phyloP scores from a whole-genome alignment of 140 eudicot genomes.

The Oenanthe javanica region DNA sequence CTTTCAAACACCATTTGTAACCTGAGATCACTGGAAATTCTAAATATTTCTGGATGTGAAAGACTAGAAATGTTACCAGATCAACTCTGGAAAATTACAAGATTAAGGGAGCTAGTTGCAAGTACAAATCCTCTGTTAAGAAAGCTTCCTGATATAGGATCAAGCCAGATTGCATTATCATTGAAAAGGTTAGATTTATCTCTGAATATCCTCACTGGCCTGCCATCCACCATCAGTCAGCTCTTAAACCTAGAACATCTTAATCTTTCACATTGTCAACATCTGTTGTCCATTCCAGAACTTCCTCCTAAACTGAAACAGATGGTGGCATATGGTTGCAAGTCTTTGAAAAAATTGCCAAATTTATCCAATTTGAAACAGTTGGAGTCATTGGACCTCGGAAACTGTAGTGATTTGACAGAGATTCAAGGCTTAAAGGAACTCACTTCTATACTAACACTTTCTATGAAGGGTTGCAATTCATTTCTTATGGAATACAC shows the following conservation, averaged over 20 bases:
- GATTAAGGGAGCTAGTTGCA: neutral
- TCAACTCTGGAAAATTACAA: neutral
- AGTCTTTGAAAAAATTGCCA: neutral
- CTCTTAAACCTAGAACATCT: neutral
- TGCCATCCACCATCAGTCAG: neutral
- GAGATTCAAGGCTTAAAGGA: neutral
- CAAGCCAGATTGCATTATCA: neutral
- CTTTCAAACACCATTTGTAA: neutral
- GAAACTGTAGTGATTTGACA: neutral
- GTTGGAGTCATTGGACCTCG: neutral
- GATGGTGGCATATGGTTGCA: neutral
- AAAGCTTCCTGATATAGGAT: neutral
- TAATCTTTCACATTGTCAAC: neutral
- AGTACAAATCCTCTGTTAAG: neutral
- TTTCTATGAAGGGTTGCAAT: neutral
- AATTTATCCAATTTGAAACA: neutral
- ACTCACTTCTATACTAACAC: neutral
- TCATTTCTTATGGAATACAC: neutral
- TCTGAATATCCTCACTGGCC: neutral
- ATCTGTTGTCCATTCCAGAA: neutral
- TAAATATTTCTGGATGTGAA: neutral
- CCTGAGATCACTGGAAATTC: neutral
- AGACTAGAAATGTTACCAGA: neutral
- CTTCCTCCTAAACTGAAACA: neutral
- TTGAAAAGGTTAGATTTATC: neutral